Percentiles rank a stretch among this genome's conserved stretches.
phyloP scores from a whole-genome alignment of 805 yeast species.

The Metschnikowia rubicola region DNA sequence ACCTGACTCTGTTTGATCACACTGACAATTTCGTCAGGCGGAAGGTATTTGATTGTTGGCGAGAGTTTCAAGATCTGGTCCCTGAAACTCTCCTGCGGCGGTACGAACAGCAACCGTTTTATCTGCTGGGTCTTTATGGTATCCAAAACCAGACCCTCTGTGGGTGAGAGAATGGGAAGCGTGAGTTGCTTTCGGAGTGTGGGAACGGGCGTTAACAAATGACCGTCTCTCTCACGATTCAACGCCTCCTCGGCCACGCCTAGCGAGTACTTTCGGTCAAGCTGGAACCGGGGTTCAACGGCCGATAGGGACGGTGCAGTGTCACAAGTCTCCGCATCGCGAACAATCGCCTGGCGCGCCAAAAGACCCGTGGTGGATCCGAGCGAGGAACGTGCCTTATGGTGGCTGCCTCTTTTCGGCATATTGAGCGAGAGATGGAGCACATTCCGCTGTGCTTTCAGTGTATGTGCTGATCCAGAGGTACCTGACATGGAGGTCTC shows the following conservation, averaged over 20 bases:
- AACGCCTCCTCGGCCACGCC: constrained; percentile 14
- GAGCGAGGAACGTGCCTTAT: constrained; percentile 1
- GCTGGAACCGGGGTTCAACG: constrained; percentile 19
- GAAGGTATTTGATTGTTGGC: constrained; percentile 17
- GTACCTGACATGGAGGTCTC: neutral
- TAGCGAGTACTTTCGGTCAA: constrained; percentile 8
- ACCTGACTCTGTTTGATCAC: constrained; percentile 10
- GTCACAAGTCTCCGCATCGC: constrained; percentile 1
- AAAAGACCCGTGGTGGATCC: constrained; percentile 5
- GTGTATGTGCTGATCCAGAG: neutral
- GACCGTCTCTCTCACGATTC: constrained; percentile 5
- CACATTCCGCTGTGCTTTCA: constrained; percentile 13
- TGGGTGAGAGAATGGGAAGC: constrained; percentile 10
- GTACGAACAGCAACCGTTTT: constrained; percentile 21
- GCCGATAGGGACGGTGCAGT: constrained; percentile 18
- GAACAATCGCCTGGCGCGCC: constrained; percentile 6
- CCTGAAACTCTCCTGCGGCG: constrained; percentile 19
- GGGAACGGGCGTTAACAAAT: constrained; percentile 12
- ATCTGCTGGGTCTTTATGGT: constrained; percentile 22
- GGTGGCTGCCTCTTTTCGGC: constrained; percentile 5
- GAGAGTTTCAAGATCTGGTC: constrained; percentile 24
- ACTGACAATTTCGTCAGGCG: constrained; percentile 15
- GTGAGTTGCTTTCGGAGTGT: constrained; percentile 16
- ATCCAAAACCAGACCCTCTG: constrained; percentile 16
- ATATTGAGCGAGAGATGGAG: constrained; percentile 11